Evolutionary conservation across 805 yeast species (phyloP), one percentile per base, ranked within the genome.

Genomic region (Candida parachauliodes): DNA sequence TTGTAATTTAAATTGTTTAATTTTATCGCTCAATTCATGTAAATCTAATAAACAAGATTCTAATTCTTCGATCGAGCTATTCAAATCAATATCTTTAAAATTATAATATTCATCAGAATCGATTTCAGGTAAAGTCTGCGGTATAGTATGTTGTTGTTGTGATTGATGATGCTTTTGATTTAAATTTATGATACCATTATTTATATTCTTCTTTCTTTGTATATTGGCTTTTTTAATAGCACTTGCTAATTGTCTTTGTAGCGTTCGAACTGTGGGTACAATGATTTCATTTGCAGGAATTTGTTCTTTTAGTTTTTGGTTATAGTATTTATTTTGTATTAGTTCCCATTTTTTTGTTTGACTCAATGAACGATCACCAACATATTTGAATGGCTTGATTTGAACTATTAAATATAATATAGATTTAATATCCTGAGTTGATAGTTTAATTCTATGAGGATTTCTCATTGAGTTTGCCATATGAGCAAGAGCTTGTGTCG

Each of bases 311-410:
- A 27, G 28, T 37, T 56, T 57, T 20, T 39, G 36, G 12, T 49
- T 47, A 15, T 50, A 50, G 36, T 49, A 60, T 32, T 46, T 46
- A 12, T 36, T 42, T 39, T 62, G 66, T 27, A 62, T 59, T 15
- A 54, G 34, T 38, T 57, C 60, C 68, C 68, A 62, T 41, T 62
- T 62, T 38, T 50, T 52, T 9, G 65, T 59, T 42, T 62, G 68
- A 22, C 54, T 49, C 18, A 57, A 37, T 11, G 53, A 47, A 24
- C 66, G 42, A 36, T 62, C 63, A 7, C 68, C 68, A 16, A 60
- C 51, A 39, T 61, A 62, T 40, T 62, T 61, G 48, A 62, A 62
- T 3, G 68, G 68, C 37, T 60, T 61, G 23, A 59, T 50, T 19
- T 50, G 46, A 17, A 53, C 45, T 11, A 59, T 62, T 23, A 61